Percentiles rank a stretch among this genome's conserved stretches.
phyloP scores from a whole-genome alignment of 257 asterid species.

The Schizonepeta tenuifolia region DNA sequence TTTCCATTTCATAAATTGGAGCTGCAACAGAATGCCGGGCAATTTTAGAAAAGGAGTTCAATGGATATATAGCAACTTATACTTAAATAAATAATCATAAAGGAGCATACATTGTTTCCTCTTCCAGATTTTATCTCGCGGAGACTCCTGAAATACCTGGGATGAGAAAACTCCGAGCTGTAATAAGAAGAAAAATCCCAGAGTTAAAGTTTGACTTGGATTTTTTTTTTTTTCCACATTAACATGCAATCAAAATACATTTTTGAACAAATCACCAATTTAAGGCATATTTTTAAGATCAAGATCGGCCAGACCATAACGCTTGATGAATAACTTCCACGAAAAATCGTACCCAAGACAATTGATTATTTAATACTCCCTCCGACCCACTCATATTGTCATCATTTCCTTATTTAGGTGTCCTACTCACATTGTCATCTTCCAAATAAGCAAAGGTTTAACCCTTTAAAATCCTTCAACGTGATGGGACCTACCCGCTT shows the following conservation, averaged over 20 bases:
- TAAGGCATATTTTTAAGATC: slow-evolving; percentile 7
- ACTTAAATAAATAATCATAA: slow-evolving; percentile 13
- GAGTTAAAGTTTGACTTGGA: slow-evolving; percentile 23
- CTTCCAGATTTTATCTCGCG: slow-evolving; percentile 92
- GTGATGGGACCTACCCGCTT: too few relatives aligned
- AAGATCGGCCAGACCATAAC: background rate
- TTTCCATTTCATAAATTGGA: slow-evolving; percentile 93
- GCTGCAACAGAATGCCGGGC: slow-evolving; percentile 58
- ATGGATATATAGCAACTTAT: slow-evolving; percentile 25
- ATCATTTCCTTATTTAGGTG: too few relatives aligned
- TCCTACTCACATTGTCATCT: too few relatives aligned
- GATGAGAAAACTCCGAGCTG: slow-evolving; percentile 99
- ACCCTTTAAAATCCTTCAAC: too few relatives aligned
- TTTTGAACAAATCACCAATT: background rate
- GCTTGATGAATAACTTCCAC: background rate
- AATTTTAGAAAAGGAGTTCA: slow-evolving; percentile 36
- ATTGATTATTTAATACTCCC: background rate
- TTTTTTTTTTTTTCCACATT: background rate
- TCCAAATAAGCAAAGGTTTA: too few relatives aligned
- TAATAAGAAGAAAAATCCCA: slow-evolving; percentile 33
- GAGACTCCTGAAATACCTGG: slow-evolving; percentile 97
- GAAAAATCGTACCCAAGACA: background rate
- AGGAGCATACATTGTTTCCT: slow-evolving; percentile 71
- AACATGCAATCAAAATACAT: slow-evolving; percentile 1
- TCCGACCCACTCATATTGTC: too few relatives aligned